Evolutionary conservation across 2,329 filamentous ascomycete genomes (phyloP), one percentile per base, ranked within the genome.

Genomic region (Pseudogymnoascus sp.): DNA sequence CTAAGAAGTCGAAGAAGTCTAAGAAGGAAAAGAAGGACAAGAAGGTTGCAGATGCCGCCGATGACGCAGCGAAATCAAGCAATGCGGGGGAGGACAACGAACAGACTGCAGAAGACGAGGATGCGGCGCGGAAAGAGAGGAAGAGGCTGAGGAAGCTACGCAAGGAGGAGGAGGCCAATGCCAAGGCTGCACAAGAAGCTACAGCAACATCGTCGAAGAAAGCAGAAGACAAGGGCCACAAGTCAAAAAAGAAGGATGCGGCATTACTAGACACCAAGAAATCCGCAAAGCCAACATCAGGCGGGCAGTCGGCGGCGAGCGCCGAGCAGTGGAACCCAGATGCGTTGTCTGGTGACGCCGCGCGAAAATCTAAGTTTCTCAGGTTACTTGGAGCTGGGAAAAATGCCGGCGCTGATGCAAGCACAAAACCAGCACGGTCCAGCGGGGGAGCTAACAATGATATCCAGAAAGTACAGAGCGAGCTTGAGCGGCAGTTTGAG

Each of bases 401-500:
- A 61, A 58, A 58, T 18, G 61, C 39, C 2, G 61, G 25, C 7
- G 42, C 45, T 21, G 18, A 13, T 18, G 60, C 55, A 4, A 59
- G 59, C 40, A 65, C 35, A 62, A 63, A 62, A 6, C 63, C 60
- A 8, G 64, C 61, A 1, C 39, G 58, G 1, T 15, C 37, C 15
- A 31, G 13, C 5, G 58, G 58, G 13, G 33, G 33, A 3, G 35
- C 33, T 27, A 13, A 29, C 15, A 35, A 18, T 3, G 62, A 66
- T 27, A 69, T 74, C 39, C 58, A 62, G 12, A 68, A 68, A 45
- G 66, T 72, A 12, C 67, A 75, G 62, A 68, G 61, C 37, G 73
- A 75, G 48, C 65, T 75, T 33, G 73, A 74, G 64, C 68, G 66
- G 58, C 74, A 75, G 60, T 75, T 72, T 61, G 69, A 73, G 55